Evolutionary conservation across 2,329 filamentous ascomycete genomes (phyloP), one percentile per base, ranked within the genome.

Genomic region (Fusarium buxicola): DNA sequence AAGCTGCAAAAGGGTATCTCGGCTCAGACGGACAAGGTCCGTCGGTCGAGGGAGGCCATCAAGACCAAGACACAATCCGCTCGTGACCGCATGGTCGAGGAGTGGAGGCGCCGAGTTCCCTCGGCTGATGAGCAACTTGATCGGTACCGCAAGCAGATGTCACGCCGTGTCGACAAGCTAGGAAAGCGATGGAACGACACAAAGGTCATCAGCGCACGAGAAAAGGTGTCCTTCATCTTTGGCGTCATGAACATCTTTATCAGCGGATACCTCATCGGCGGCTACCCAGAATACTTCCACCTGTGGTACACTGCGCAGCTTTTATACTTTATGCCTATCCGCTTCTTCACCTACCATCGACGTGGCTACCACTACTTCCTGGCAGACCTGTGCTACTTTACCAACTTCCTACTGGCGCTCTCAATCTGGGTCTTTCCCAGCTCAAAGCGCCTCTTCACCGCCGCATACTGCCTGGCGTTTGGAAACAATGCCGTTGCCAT

Each of bases 401-500:
- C 96, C 83, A 99, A 99, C 77, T 79, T 97, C 30, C 84, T 99
- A 50, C 81, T 92, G 28, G 82, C 94, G 63, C 80, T 96, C 58
- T 91, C 88, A 68, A 86, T 99, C 46, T 99, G 94, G 94, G 83
- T 91, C 30, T 97, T 98, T 71, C 95, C 95, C 1, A 80, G 85
- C 47, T 97, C 94, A 11, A 97, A 96, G 77, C 89, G 94, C 39
- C 84, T 99, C 13, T 94, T 99, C 76, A 95, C 96, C 65, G 89
- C 92, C 66, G 90, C 92, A 1, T 99, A 94, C 77, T 98, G 95
- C 72, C 82, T 99, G 30, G 92, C 94, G 9, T 96, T 92, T 73
- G 95, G 95, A 63, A 99, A 99, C 78, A 99, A 99, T 74, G 95
- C 95, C 16, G 89, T 97, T 41, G 95, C 95, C 11, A 98, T 99